Evolutionary conservation across 176 grass and related monocot species (phyloP).

Genomic region (Tillandsia leiboldiana): DNA sequence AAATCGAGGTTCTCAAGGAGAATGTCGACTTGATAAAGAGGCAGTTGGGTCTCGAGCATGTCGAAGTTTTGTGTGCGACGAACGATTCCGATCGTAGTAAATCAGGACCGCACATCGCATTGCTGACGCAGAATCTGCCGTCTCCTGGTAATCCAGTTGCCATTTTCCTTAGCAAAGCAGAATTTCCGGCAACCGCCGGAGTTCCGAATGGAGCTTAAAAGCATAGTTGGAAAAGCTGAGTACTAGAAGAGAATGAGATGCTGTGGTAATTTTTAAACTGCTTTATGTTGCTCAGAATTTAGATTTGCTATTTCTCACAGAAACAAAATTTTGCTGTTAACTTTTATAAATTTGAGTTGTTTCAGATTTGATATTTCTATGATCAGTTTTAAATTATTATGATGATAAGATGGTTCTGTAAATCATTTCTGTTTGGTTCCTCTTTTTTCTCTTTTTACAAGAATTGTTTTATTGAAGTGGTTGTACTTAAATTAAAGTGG

Average conservation of each 20-base stretch:
- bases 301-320: not conserved
- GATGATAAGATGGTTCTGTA: no score
- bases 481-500: no score
- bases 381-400: no score
- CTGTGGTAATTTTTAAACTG: not conserved
- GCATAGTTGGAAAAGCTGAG: not conserved
- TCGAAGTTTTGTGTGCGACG: constrained; percentile 32
- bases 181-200: constrained; percentile 21
- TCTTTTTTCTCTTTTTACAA: no score
- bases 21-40: constrained; percentile 59
- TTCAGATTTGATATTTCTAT: not conserved
- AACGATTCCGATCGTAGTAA: constrained; percentile 28
- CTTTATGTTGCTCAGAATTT: not conserved
- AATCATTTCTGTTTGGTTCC: no score
- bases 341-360: not conserved
- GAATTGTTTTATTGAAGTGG: no score
- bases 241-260: not conserved
- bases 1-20: constrained; percentile 45
- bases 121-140: constrained; percentile 43
- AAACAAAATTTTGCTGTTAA: not conserved
- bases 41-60: constrained; percentile 47
- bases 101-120: constrained; percentile 22
- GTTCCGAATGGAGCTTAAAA: not conserved
- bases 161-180: constrained; percentile 44
- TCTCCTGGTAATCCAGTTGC: constrained; percentile 59